Conservation (phyloP, 2,329 filamentous ascomycete species). For the Zasmidium cellare region DNA sequence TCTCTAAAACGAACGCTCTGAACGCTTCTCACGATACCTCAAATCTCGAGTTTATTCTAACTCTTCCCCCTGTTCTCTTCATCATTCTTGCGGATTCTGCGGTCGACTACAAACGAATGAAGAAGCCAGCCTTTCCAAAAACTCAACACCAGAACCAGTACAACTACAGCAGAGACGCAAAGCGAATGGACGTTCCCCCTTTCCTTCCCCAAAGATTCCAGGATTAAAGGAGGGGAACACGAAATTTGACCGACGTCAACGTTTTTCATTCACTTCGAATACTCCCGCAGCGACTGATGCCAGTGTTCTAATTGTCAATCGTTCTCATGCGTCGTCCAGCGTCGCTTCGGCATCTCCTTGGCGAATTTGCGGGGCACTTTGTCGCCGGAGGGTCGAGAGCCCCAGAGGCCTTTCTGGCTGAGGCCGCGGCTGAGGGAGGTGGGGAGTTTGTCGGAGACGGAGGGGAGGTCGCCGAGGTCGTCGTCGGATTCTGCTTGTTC, state of each 20-base stretch:
- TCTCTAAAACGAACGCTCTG: neutral
- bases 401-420: conserved; percentile 45
- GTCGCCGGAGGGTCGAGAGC: conserved; percentile 30
- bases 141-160: neutral
- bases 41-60: no score
- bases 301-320: conserved; percentile 20
- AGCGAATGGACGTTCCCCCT: neutral
- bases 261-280: conserved; percentile 4
- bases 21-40: neutral
- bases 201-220: no score
- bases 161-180: neutral
- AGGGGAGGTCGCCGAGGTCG: conserved; percentile 17
- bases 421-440: conserved; percentile 25
- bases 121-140: neutral
- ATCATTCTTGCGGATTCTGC: no score
- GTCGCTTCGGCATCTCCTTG: conserved; percentile 18
- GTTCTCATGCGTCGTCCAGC: conserved; percentile 23
- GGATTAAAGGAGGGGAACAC: no score
- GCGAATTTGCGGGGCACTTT: conserved; percentile 17
- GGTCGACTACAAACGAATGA: neutral
- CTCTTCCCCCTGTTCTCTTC: no score
- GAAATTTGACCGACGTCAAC: no score
- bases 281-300: conserved; percentile 9
- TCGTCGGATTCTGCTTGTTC: conserved; percentile 16
- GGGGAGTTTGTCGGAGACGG: conserved; percentile 20